These are phyloP conservation scores for Beauveria pseudobassiana DNA, from an alignment of 2,329 filamentous ascomycete species.

Conservation along the genomic window DNA sequence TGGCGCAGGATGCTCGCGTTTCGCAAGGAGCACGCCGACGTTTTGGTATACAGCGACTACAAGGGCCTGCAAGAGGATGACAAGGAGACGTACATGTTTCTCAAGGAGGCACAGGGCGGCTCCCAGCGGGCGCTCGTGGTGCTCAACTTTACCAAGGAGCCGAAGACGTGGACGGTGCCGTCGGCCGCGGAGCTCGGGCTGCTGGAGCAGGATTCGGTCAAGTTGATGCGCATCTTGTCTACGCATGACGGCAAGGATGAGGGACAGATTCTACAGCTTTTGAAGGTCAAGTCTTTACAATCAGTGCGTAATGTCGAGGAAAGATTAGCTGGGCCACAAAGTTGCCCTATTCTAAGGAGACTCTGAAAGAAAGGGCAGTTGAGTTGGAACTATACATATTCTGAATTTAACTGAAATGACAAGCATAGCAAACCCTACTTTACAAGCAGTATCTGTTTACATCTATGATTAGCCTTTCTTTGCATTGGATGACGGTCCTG, in stretches of 20 bases:
- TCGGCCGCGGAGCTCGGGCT: slow-evolving; percentile 19
- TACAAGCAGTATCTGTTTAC: too few species aligned
- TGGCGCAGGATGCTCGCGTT: slow-evolving; percentile 25
- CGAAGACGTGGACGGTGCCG: slow-evolving; percentile 20
- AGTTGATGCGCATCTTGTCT: slow-evolving; percentile 21
- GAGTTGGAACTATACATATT: too few species aligned
- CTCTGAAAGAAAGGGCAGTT: too few species aligned
- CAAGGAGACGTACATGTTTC: slow-evolving; percentile 20
- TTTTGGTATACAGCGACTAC: slow-evolving; percentile 29
- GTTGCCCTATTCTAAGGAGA: too few species aligned
- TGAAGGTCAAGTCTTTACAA: slow-evolving; percentile 25
- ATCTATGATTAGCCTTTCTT: too few species aligned
- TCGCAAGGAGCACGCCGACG: slow-evolving; percentile 24
- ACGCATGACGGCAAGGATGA: slow-evolving; percentile 18
- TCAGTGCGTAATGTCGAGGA: slow-evolving; percentile 1
- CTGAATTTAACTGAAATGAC: too few species aligned
- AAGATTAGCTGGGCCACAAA: not conserved
- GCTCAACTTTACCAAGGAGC: slow-evolving; percentile 25
- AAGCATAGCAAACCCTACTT: too few species aligned
- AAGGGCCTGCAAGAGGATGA: slow-evolving; percentile 19
- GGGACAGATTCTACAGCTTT: slow-evolving; percentile 17
- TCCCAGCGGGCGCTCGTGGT: slow-evolving; percentile 21
- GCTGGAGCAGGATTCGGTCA: not conserved
- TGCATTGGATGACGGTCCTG: too few species aligned
- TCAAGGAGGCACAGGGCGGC: slow-evolving; percentile 22